Conservation (phyloP, 306 rosid genomes). For the Vigna trinervia region DNA sequence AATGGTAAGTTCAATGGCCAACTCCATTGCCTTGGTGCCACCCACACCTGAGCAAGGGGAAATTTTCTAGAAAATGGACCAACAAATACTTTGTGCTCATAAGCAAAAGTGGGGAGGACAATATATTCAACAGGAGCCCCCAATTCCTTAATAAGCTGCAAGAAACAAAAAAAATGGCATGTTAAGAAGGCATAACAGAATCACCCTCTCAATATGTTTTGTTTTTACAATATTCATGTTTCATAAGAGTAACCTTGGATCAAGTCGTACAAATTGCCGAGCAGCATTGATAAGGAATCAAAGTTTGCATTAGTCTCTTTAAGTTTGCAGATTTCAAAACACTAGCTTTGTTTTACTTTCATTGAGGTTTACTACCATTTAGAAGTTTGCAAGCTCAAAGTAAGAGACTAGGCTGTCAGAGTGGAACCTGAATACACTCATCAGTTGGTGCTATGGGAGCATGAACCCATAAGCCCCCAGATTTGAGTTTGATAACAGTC, state of each 20-base stretch:
- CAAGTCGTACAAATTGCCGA: slow-evolving; percentile 11
- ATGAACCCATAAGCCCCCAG: slow-evolving; percentile 97
- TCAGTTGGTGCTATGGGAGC: slow-evolving; percentile 99
- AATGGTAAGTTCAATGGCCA: slow-evolving; percentile 97
- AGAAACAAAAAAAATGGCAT: slow-evolving; percentile 29
- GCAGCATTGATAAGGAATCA: slow-evolving; percentile 8
- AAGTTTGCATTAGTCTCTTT: slow-evolving; percentile 15
- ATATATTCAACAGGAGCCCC: slow-evolving; percentile 89
- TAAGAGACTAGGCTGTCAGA: slow-evolving; percentile 38
- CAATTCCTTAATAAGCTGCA: slow-evolving; percentile 85
- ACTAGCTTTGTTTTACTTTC: neutral
- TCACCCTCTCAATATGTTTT: neutral
- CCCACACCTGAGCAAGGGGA: slow-evolving; percentile 91
- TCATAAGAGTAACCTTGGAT: slow-evolving; percentile 19
- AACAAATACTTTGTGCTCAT: slow-evolving; percentile 92
- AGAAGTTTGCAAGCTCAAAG: slow-evolving; percentile 12
- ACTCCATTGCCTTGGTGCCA: slow-evolving; percentile 99
- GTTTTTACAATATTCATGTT: neutral
- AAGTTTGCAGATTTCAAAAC: neutral
- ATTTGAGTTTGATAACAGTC: slow-evolving; percentile 94
- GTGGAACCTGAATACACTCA: slow-evolving; percentile 88
- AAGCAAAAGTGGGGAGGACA: slow-evolving; percentile 92
- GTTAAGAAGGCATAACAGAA: slow-evolving; percentile 34
- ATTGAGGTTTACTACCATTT: slow-evolving; percentile 14
- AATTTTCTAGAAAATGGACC: slow-evolving; percentile 97